Evolutionary conservation across 371 early-diverging fungal species (phyloP), one percentile per base, ranked within the genome.

Genomic region (Mucor circinelloides): DNA sequence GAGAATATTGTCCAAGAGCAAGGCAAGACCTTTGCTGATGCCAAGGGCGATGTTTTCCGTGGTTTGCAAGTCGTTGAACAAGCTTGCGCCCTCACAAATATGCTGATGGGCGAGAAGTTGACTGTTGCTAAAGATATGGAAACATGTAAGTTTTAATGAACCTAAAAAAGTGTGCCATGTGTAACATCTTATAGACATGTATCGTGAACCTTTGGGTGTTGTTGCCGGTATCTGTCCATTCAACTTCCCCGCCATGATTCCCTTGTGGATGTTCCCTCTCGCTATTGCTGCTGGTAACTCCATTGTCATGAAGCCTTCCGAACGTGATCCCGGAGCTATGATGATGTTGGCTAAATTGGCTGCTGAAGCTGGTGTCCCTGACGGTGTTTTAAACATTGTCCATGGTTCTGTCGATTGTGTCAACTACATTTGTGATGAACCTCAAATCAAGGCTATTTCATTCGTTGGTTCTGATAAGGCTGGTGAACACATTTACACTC

Each of bases 161-260:
- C 27, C 52, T 27, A 52, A 52, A 52, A 13, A 27, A 52, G 52
- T 23, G 52, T 6, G 12, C 27, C 27, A 5, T 27, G 52, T 52
- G 46, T 46, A 46, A 46, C 46, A n/a, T 28, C 3, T 52, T 54
- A n/a, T 66, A 82, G 82, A 95, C 77, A 94, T 93, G 54, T 91
- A 95, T 68, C 91, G 95, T 38, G 94, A 97, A 76, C 98, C 98
- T 27, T 83, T 98, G 68, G 99, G 99, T 66, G 99, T 98, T 31
- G 93, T 93, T 52, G 97, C 91, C 54, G 97, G 97, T 64, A 97
- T 98, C 72, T 90, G 92, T 70, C 98, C 99, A 32, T 97, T 94
- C 82, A 98, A 98, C 80, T 97, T 97, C 84, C 98, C 98, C 5
- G 96, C 95, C 48, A 97, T 95, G 97, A 94, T 97, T 64, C 95